A percentile compares a stretch with the other conserved stretches of the same genome.
phyloP scores from a whole-genome alignment of 2,329 filamentous ascomycete species.

The Pseudogymnoascus sp. region DNA sequence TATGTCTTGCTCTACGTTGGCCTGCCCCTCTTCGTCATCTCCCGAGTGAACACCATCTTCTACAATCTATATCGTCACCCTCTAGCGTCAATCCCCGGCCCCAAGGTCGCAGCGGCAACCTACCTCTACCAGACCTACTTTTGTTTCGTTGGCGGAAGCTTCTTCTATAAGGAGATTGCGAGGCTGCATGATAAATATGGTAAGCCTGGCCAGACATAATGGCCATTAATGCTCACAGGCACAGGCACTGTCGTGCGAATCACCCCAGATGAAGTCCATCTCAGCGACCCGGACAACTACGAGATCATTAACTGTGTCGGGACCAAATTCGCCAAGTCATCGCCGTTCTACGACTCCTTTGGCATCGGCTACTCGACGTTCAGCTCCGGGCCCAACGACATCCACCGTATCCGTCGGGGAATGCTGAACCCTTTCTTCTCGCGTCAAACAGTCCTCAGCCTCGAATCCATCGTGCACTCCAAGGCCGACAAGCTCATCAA shows the following conservation, averaged over 20 bases:
- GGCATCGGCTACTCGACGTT: slow-evolving; percentile 13
- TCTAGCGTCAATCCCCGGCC: slow-evolving; percentile 18
- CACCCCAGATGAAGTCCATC: slow-evolving; percentile 23
- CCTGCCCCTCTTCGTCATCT: background rate
- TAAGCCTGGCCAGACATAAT: slow-evolving; percentile 5
- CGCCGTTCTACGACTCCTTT: slow-evolving; percentile 15
- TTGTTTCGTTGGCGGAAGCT: slow-evolving; percentile 13
- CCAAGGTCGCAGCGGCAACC: slow-evolving; percentile 17
- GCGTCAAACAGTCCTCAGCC: slow-evolving; percentile 20
- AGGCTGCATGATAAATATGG: slow-evolving; percentile 19
- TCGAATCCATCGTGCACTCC: slow-evolving; percentile 23
- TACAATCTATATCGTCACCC: slow-evolving; percentile 16
- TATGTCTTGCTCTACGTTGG: background rate
- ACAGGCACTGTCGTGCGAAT: slow-evolving; percentile 24
- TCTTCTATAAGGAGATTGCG: slow-evolving; percentile 13
- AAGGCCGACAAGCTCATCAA: slow-evolving; percentile 19
- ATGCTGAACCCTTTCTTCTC: slow-evolving; percentile 26
- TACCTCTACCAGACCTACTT: slow-evolving; percentile 18
- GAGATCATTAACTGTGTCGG: slow-evolving; percentile 18
- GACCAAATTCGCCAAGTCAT: slow-evolving; percentile 17
- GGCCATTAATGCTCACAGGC: background rate
- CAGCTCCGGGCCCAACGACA: slow-evolving; percentile 15
- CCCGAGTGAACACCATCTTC: slow-evolving; percentile 10
- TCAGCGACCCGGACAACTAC: slow-evolving; percentile 23
- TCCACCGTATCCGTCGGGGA: slow-evolving; percentile 16